Base-by-base conservation (phyloP, 352 stramenopile species). In the Peronospora farinosa region DNA sequence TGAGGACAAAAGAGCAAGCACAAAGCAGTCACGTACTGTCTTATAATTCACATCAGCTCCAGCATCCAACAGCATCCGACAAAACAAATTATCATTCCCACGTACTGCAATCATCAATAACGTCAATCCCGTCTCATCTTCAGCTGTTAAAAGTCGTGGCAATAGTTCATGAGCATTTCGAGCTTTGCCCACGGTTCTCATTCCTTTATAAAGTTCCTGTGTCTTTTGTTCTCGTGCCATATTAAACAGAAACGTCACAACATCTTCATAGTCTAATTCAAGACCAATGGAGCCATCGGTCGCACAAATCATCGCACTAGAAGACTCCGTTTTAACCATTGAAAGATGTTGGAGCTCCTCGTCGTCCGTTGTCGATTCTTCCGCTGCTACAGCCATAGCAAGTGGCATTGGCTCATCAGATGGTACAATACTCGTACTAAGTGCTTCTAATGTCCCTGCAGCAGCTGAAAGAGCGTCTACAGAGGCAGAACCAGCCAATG, bases 61-160 rank as follows among this genome's bases (percentile, higher is more conserved):
- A 41, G 81, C 70, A 11, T 85, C 59, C 25, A 92, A 41, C 36
- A 94, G 50, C 47, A 88, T 70, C 17, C 56, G 51, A 45, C 77
- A 89, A 13, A 89, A 62, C 5, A 58, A 40, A 3, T 77, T 52
- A 37, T 86, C 57, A 17, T 86, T 81, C 38, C 74, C 69, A 36
- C 79, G 78, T 25, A 92, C 79, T 27, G 66, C 69, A 52, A 87
- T 77, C 83, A 94, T 94, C 37, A 94, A 56, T 44, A 92, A 56
- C 32, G 83, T 92, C 31, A 94, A 67, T 0, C 83, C 83, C n/a
- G 76, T 74, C 11, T 91, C 80, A 40, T 93, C 83, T 49, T 92
- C 80, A 12, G 65, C 75, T 11, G 51, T 52, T 3, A 88, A 62
- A 1, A 86, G 57, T 25, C 66, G 67, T 7, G 57, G 54, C 52